Conservation (phyloP, 352 stramenopile genomes). For the Globisporangium polare region DNA sequence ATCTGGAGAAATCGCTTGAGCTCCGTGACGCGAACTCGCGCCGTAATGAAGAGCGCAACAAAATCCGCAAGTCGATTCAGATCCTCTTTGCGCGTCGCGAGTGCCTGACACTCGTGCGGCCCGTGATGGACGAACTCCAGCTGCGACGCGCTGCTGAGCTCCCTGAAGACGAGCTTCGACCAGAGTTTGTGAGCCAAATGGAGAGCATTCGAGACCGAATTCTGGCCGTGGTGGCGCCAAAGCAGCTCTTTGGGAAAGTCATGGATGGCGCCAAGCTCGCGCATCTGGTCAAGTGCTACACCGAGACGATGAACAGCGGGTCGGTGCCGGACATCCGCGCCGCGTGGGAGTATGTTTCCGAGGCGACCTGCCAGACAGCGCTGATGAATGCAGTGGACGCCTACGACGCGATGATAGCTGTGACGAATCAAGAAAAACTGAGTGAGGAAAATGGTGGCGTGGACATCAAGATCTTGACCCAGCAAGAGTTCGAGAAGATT, state of each 20-base stretch:
- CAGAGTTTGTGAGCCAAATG: slow-evolving; percentile 82
- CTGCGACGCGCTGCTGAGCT: slow-evolving; percentile 59
- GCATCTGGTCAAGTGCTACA: slow-evolving; percentile 64
- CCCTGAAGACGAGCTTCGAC: slow-evolving; percentile 43
- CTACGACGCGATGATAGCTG: slow-evolving; percentile 54
- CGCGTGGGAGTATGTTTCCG: slow-evolving; percentile 79
- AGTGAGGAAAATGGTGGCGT: slow-evolving; percentile 17
- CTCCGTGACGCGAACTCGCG: slow-evolving; percentile 34
- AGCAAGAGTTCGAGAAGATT: slow-evolving; percentile 67
- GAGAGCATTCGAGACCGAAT: slow-evolving; percentile 40
- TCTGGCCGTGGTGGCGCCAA: slow-evolving; percentile 45
- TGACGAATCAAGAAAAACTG: slow-evolving; percentile 15
- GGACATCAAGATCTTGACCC: slow-evolving; percentile 44
- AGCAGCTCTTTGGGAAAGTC: slow-evolving; percentile 63
- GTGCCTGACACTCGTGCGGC: slow-evolving; percentile 75
- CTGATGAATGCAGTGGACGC: slow-evolving; percentile 43
- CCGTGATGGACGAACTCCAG: slow-evolving; percentile 61
- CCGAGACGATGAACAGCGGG: slow-evolving; percentile 73
- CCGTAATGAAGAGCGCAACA: slow-evolving; percentile 69
- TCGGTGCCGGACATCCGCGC: slow-evolving; percentile 79
- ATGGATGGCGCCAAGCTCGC: slow-evolving; percentile 63
- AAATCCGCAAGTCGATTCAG: slow-evolving; percentile 58
- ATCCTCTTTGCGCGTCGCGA: slow-evolving; percentile 68
- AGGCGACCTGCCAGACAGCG: slow-evolving; percentile 69
- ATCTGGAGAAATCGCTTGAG: slow-evolving; percentile 75